Evolutionary conservation across 1,139 yeast genomes (phyloP), one percentile per base, ranked within the genome.

Genomic region (Saccharomycopsis phalli): DNA sequence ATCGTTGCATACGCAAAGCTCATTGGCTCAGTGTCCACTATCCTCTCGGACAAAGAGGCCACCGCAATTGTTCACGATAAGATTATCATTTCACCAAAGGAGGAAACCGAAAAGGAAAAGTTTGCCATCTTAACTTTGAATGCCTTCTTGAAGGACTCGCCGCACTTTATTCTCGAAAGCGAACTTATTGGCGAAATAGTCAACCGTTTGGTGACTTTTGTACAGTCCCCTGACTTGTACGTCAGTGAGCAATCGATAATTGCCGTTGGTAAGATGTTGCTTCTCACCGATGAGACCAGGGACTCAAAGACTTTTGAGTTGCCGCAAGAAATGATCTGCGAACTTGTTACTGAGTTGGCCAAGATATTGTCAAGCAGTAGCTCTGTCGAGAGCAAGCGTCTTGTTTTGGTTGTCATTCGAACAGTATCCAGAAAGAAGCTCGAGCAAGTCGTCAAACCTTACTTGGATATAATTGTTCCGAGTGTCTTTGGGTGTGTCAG

Each of bases 401-500:
- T 88, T 47, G 65, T 94, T 1, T 66, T 91, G 46, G 87, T 84
- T 21, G 82, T 81, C 2, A 51, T 81, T 20, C 70, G 95, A 56
- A 83, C 95, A 0, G 68, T 82, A 27, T 76, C 88, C 2, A 70
- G 93, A 53, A 63, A 64, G 51, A 73, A 78, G 48, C 72, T 68
- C 48, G 68, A 64, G 3, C 57, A 56, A 13, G 57, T 71, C 22
- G 60, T 81, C 35, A 60, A 62, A 41, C 74, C 79, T 8, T 65
- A 70, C 52, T 64, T 76, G 49, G 76, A 78, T 50, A 46, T 63
- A 1, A 52, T 91, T 41, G 86, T 73, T 6, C 84, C 94, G 13
- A 69, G 84, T 18, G 76, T 87, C 2, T 91, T 91, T 57, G 66
- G 79, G 0, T 80, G 94, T 57, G 81, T 91, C 34, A 72, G 98